Conservation (phyloP, 2,329 filamentous ascomycete genomes). For the Fusarium tanahbumbuense region DNA sequence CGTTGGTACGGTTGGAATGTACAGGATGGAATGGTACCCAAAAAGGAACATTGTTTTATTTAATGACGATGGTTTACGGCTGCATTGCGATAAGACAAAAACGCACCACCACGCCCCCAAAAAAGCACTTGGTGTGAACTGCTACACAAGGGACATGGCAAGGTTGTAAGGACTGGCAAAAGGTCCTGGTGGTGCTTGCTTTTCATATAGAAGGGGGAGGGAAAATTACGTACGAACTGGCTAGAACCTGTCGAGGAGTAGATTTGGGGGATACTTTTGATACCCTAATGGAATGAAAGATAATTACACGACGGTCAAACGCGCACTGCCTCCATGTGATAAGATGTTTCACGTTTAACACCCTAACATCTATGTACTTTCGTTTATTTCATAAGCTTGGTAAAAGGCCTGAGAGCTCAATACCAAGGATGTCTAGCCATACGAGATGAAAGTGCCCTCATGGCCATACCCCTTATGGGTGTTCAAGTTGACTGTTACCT, state of each 20-base stretch:
- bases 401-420: not conserved
- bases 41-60: slow-evolving; percentile 45
- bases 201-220: slow-evolving; percentile 35
- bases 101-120: slow-evolving; percentile 34
- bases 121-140: slow-evolving; percentile 18
- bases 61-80: slow-evolving; percentile 49
- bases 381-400: not conserved
- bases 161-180: slow-evolving; percentile 25
- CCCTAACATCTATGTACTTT: not conserved
- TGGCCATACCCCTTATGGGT: not conserved
- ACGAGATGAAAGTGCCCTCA: not conserved
- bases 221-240: slow-evolving; percentile 44
- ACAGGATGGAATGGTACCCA: slow-evolving; percentile 41
- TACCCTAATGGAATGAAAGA: slow-evolving; percentile 45
- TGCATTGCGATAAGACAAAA: slow-evolving; percentile 46
- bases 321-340: not conserved
- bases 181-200: slow-evolving; percentile 32
- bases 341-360: not conserved
- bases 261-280: slow-evolving; percentile 40
- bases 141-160: slow-evolving; percentile 17
- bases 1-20: slow-evolving; percentile 39
- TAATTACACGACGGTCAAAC: slow-evolving; percentile 18
- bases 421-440: not conserved
- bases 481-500: not conserved
- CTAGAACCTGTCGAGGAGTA: slow-evolving; percentile 40